phyloP scores from a whole-genome alignment of 2,329 filamentous ascomycete species.

The Cercospora beticola region DNA sequence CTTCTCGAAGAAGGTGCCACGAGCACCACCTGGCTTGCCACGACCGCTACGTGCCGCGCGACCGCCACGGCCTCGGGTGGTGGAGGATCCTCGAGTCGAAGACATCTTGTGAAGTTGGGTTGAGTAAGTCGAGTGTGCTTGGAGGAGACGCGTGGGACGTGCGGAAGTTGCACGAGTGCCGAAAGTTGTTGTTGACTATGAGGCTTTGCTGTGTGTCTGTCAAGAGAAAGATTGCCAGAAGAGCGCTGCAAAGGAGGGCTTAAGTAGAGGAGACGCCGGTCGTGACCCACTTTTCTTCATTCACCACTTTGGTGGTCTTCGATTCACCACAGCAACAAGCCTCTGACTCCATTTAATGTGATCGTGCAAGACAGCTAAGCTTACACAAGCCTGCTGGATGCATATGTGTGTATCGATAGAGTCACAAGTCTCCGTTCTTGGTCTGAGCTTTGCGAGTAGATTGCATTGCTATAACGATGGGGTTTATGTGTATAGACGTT shows the following conservation, averaged over 20 bases:
- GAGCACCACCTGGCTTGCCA: not conserved
- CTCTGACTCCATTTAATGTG: not conserved
- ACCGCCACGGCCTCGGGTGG: not conserved
- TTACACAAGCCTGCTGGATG: not conserved
- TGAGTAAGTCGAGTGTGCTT: not conserved
- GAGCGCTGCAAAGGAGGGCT: not conserved
- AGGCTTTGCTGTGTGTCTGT: not conserved
- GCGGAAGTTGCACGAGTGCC: not conserved
- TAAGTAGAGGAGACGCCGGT: not conserved
- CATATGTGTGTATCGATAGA: too few species aligned
- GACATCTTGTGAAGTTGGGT: not conserved
- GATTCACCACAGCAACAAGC: not conserved
- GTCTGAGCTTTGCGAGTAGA: not conserved
- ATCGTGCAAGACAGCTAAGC: not conserved
- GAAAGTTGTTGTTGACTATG: not conserved
- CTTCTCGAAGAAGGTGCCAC: not conserved
- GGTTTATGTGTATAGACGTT: not conserved
- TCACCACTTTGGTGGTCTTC: not conserved
- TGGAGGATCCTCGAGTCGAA: not conserved
- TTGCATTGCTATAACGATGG: not conserved
- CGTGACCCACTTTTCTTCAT: not conserved
- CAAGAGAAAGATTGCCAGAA: not conserved
- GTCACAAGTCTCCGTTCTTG: not conserved
- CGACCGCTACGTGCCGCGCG: not conserved
- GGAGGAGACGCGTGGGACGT: not conserved